Base-by-base conservation (phyloP, 2,329 filamentous ascomycete genomes). In the Fusarium torreyae region DNA sequence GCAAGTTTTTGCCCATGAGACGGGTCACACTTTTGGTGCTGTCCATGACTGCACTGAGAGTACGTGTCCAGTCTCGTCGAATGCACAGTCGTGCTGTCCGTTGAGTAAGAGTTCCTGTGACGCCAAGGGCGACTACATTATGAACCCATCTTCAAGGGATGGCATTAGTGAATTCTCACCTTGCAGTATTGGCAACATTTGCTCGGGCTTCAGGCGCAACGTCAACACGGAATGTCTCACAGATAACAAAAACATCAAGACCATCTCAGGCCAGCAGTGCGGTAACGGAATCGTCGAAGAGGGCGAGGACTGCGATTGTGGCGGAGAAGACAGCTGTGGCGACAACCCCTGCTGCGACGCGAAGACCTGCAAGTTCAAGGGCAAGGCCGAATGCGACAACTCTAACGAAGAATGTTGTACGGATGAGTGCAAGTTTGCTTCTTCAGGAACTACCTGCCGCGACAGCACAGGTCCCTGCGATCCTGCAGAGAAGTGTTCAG, bases 201-300 rank as follows among this genome's bases (percentile, higher is more conserved):
- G 96, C 82, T 92, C 92, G 7, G 94, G 93, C 31, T 85, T 99
- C 68, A 89, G 88, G 53, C 91, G 92, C 75, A 92, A 90, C 66
- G 91, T 97, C 78, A 91, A 92, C 66, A 89, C 89, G 1, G 81
- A 77, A 26, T 99, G 96, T 78, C 83, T 99, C 43, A 91, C 89
- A n/a, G 90, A 93, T 78, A 99, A 99, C 83, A 89, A 88, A 72
- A 90, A 92, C 69, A 89, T 99, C 46, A 87, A 88, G 33, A 96
- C 92, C 28, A 93, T 97, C 72, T 91, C 90, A 0, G 93, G 92
- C 56, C 91, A 91, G 72, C 91, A 94, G 77, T 99, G 96, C 80
- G 96, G 96, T 60, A 99, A 99, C 80, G 96, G 96, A 55, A 98
- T 99, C 70, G 96, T 99, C 51, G 96, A 98, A 81, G 84, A 87